Evolutionary conservation across 2,329 filamentous ascomycete species (phyloP).

Genomic region (Diaporthe eres): DNA sequence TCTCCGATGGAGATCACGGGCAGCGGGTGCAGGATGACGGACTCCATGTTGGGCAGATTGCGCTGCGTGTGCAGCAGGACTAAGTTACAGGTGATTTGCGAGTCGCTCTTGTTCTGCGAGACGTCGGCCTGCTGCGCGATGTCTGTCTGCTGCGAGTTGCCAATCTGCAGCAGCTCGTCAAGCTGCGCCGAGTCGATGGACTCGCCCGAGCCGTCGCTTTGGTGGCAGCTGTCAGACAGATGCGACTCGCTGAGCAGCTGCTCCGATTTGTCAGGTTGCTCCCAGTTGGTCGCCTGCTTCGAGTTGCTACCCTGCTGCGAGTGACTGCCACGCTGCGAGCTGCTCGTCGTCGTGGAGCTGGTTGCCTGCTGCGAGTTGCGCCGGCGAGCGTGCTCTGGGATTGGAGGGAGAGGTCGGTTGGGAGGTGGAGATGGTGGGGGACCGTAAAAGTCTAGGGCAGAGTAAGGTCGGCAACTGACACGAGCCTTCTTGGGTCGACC

Average conservation of each 20-base stretch:
- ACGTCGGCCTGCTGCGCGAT: background rate
- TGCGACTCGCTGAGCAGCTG: background rate
- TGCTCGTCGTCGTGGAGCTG: background rate
- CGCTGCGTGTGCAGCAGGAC: background rate
- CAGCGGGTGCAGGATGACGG: slow-evolving; percentile 84
- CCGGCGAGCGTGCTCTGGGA: background rate
- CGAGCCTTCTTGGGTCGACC: background rate
- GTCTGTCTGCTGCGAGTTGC: too few species aligned
- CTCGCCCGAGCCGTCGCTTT: background rate
- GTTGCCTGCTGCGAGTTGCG: background rate
- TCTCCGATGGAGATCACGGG: slow-evolving; percentile 97
- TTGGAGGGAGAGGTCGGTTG: background rate
- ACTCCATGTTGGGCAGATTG: slow-evolving; percentile 33
- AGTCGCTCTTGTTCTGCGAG: background rate
- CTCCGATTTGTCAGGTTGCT: background rate
- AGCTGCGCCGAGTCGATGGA: background rate
- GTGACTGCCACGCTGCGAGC: background rate
- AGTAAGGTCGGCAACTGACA: background rate
- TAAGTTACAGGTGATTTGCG: background rate
- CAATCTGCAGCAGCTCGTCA: background rate
- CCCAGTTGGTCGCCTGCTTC: background rate
- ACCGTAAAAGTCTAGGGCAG: background rate
- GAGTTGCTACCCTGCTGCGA: background rate
- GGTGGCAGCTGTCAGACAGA: background rate
- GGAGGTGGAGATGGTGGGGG: slow-evolving; percentile 7